A percentile compares a stretch with the other conserved stretches of the same genome.
Conservation (phyloP, 164 flowering plant species). For the Brasenia schreberi region DNA sequence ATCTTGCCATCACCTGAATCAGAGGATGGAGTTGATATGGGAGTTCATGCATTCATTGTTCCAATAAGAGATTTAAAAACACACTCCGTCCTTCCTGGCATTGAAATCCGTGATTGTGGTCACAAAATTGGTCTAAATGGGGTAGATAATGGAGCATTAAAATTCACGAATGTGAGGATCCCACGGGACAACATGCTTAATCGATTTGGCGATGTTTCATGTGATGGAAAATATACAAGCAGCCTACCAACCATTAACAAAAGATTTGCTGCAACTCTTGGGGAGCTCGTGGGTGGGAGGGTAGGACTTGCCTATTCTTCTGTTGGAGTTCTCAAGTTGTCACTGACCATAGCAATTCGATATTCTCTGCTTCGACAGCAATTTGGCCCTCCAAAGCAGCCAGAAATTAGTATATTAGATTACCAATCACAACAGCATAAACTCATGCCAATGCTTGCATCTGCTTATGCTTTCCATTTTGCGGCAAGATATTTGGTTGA, state of each 20-base stretch:
- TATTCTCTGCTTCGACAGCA: slow-evolving; percentile 87
- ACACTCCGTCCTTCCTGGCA: slow-evolving; percentile 63
- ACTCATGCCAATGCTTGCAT: slow-evolving; percentile 97
- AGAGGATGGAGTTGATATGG: slow-evolving; percentile 70
- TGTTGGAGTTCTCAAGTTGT: slow-evolving; percentile 66
- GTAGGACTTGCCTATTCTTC: slow-evolving; percentile 89
- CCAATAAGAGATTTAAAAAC: slow-evolving; percentile 86
- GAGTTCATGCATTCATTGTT: slow-evolving; percentile 95
- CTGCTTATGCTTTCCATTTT: slow-evolving; percentile 89
- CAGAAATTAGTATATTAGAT: slow-evolving; percentile 81
- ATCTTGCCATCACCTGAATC: slow-evolving; percentile 58
- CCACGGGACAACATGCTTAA: slow-evolving; percentile 92
- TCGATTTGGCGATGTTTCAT: slow-evolving; percentile 89
- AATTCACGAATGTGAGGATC: slow-evolving; percentile 74
- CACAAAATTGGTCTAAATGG: slow-evolving; percentile 94
- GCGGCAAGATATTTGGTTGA: slow-evolving; percentile 64
- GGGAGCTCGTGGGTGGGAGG: slow-evolving; percentile 94
- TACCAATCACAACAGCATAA: slow-evolving; percentile 97
- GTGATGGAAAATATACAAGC: slow-evolving; percentile 87
- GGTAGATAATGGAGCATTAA: slow-evolving; percentile 92
- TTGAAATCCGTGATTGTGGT: slow-evolving; percentile 94
- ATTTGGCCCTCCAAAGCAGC: slow-evolving; percentile 87
- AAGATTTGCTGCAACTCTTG: slow-evolving; percentile 88
- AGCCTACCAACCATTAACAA: slow-evolving; percentile 72
- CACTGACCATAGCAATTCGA: slow-evolving; percentile 71